Base-by-base conservation (phyloP, 1,139 yeast genomes). In the Insectozyma bohioensis region DNA sequence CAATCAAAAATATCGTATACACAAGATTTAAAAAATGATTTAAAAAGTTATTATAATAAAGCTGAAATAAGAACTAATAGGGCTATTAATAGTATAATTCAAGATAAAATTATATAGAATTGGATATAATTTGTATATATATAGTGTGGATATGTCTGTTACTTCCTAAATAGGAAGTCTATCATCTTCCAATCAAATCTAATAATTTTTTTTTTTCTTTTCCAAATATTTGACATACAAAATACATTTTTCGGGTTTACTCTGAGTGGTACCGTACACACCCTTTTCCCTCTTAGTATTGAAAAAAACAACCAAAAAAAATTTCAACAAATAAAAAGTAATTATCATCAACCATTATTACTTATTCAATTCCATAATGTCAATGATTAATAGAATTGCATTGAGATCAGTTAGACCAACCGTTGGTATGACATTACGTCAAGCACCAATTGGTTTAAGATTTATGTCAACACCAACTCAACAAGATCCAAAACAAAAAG, bases 401-500 rank as follows among this genome's bases (percentile, higher is more conserved):
- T 56, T 67, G 51, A 68, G 67, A 60, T 66, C 70, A 44, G 61
- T 45, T 29, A 52, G 67, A 48, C 70, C 71, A 45, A 55, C 61
- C 41, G 48, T 51, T 34, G 61, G 63, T 42, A 44, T 60, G 59
- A 67, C 68, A 39, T 43, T 57, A 43, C 72, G 73, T 52, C 70
- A 67, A 51, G 66, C 71, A 49, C 66, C 72, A 58, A 59, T 75
- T 52, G 85, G 85, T 46, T 60, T 77, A 48, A 85, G 90, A 75
- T 65, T 62, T 63, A 58, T 78, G 61, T 75, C 86, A 35, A 70
- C 84, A 36, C 78, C 79, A 47, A 72, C 59, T 45, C 31, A 32
- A 12, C 30, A 20, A 28, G 96, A 88, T 55, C 97, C 97, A 62
- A 85, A 87, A 74, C 76, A 83, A 55, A 87, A 86, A 75, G 98